phyloP scores from a whole-genome alignment of 108 stramenopile species.

The Conticribra weissflogii region DNA sequence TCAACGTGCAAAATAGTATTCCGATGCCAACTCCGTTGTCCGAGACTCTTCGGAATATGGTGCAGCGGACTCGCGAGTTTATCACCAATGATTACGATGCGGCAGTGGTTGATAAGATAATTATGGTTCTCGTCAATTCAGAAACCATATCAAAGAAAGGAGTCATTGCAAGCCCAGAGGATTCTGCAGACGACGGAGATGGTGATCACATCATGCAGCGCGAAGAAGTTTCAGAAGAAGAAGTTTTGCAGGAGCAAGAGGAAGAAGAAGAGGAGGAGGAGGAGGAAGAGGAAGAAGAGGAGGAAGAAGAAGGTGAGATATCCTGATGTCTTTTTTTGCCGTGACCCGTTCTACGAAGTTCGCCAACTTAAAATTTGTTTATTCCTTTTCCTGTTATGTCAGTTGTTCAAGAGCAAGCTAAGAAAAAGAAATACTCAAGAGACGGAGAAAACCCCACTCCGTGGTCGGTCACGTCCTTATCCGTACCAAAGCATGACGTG shows the following conservation, averaged over 20 bases:
- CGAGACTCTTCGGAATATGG: conserved; percentile 80
- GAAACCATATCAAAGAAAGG: conserved; percentile 76
- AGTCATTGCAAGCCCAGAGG: conserved; percentile 59
- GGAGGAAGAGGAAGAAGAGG: conserved; percentile 86
- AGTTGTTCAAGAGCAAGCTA: conserved; percentile 89
- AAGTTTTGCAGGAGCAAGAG: conserved; percentile 96
- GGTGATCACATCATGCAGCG: conserved; percentile 87
- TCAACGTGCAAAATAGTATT: conserved; percentile 94
- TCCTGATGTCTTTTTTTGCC: not conserved
- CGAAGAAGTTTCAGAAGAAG: conserved; percentile 97
- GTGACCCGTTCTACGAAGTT: too few relatives aligned
- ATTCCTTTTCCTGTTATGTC: conserved; percentile 5
- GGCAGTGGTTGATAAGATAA: conserved; percentile 91
- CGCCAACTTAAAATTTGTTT: too few relatives aligned
- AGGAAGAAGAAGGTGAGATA: conserved; percentile 46
- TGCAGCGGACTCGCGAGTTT: conserved; percentile 80
- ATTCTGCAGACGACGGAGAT: conserved; percentile 84
- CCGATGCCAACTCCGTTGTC: conserved; percentile 88
- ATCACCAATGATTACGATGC: conserved; percentile 86
- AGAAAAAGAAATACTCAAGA: conserved; percentile 95
- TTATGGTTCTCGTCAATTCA: conserved; percentile 91
- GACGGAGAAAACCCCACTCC: conserved; percentile 95
- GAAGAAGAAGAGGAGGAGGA: conserved; percentile 93
- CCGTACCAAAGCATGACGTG: conserved; percentile 59
- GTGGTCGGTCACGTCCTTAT: conserved; percentile 87